A percentile compares a stretch with the other conserved stretches of the same genome.
Conservation (phyloP, 352 stramenopile species). For the Globisporangium iwayamae region DNA sequence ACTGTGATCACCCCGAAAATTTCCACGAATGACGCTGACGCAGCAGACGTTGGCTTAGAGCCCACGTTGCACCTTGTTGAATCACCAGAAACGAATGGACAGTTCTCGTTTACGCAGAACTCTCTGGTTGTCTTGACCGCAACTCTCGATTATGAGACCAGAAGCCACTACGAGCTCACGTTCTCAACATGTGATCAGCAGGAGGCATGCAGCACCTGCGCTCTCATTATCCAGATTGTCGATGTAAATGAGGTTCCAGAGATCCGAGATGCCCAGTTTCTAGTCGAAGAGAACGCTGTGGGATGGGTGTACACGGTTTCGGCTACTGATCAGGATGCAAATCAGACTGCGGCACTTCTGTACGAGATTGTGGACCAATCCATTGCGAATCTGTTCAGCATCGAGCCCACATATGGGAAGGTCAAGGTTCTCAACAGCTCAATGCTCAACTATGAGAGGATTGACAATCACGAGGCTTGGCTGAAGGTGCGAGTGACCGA, state of each 20-base stretch:
- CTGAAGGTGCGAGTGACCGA: conserved; percentile 54
- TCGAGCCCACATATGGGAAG: conserved; percentile 3
- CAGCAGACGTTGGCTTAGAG: neutral
- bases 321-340: conserved; percentile 35
- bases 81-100: neutral
- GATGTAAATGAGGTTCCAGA: conserved; percentile 11
- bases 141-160: conserved; percentile 2
- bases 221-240: conserved; percentile 2
- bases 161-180: neutral
- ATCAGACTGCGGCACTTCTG: conserved; percentile 24
- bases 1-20: conserved; percentile 1
- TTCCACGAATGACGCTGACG: conserved; percentile 2
- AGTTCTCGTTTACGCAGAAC: conserved; percentile 2
- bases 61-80: conserved; percentile 4
- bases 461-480: conserved; percentile 36
- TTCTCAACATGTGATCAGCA: conserved; percentile 9
- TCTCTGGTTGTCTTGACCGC: neutral
- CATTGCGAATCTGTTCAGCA: conserved; percentile 25
- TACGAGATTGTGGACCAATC: conserved; percentile 49
- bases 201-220: conserved; percentile 1
- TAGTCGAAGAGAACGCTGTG: conserved; percentile 33
- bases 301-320: conserved; percentile 30
- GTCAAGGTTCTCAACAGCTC: conserved; percentile 2
- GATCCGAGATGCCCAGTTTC: conserved; percentile 12
- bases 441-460: conserved; percentile 36